Base-by-base conservation (phyloP, 768 basidiomycete genomes). In the Amyloporia xantha region DNA sequence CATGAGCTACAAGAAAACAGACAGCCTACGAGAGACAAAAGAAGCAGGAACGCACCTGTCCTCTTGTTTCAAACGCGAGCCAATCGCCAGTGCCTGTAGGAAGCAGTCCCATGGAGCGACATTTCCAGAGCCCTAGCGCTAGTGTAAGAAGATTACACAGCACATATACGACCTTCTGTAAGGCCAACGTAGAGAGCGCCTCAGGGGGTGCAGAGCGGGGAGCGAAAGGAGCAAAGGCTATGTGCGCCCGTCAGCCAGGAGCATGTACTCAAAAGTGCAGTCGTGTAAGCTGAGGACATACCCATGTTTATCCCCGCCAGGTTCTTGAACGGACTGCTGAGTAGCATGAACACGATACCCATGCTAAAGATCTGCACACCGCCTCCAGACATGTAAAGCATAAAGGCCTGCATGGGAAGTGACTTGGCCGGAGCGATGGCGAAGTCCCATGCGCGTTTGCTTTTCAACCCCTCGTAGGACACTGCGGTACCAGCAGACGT, bases 351-450 rank as follows among this genome's bases (percentile, higher is more conserved):
- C 19, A 97, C 86, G 64, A 93, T 94, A 27, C 94, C 92, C 73
- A 97, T 91, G 68, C 91, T 94, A 66, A 97, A 96, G 37, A 97
- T 86, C 67, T 97, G 94, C 12, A 97, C 86, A 43, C 91, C 91
- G 11, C 91, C 85, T 28, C 94, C 94, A 19, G 92, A 94, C 88
- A 97, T 95, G 78, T 97, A 97, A 27, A 97, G 75, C 94, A 97
- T 97, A 70, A 97, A 87, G 4, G 86, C 91, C 61, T 97, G 92
- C 94, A 96, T 96, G 3, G 93, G 93, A 23, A 97, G 75, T 12
- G 83, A 81, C 67, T 97, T 96, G 27, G 88, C 90, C 1, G 93
- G 93, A 3, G 79, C 71, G 42, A 84, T 77, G 33, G 91, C 91
- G 36, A 89, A 73, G 53, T 91, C 89, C 86, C 91, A 90, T 37